Conservation (phyloP, 345 rosid genomes). For the Boechera divaricarpa region DNA sequence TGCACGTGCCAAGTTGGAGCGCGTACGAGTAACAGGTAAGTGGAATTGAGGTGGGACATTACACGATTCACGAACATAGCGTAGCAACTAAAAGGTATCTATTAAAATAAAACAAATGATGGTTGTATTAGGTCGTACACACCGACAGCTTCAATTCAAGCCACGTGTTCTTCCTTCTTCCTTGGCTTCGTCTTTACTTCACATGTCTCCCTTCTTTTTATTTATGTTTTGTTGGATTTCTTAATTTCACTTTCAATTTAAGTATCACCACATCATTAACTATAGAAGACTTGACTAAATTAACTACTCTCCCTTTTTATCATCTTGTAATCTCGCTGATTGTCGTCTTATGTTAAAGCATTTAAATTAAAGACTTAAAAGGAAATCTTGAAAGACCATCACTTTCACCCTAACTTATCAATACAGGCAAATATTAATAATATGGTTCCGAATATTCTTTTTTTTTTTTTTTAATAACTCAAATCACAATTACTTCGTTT, state of each 20-base stretch:
- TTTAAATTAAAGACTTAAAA: neutral
- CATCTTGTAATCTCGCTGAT: neutral
- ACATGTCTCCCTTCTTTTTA: conserved; percentile 13
- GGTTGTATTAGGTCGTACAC: conserved; percentile 33
- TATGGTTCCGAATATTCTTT: neutral
- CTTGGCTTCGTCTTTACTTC: conserved; percentile 38
- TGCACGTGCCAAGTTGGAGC: conserved; percentile 17
- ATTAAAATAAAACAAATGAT: conserved; percentile 1
- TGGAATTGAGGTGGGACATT: conserved; percentile 31
- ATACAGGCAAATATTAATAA: neutral
- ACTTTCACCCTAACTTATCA: conserved; percentile 28
- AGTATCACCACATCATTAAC: conserved; percentile 32
- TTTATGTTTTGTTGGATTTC: conserved; percentile 24
- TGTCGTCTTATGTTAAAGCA: neutral
- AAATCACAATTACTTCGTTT: neutral
- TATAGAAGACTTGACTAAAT: neutral
- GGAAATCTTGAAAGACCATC: conserved; percentile 15
- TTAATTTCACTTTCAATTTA: conserved; percentile 30
- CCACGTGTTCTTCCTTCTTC: conserved; percentile 42
- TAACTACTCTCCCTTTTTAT: neutral
- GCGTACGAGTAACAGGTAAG: conserved; percentile 21
- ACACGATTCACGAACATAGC: conserved; percentile 44
- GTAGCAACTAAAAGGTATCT: conserved; percentile 42
- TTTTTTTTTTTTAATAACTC: neutral
- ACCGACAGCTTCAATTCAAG: conserved; percentile 46